Conservation (phyloP, 345 rosid genomes). For the Brassica juncea region DNA sequence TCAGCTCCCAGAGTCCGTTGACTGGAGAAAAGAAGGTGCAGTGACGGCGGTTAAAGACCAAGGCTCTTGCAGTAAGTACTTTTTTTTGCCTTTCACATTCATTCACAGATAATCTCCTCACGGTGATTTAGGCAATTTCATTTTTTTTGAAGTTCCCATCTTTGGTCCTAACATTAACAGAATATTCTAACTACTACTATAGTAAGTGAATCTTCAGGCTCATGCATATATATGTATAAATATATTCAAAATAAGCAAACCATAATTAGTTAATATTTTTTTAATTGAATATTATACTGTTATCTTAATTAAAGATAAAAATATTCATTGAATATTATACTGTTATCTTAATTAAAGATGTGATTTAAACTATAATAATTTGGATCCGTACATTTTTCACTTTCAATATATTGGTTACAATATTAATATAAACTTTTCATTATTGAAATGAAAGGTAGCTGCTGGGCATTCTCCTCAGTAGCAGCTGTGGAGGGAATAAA, state of each 20-base stretch:
- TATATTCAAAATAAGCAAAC: background rate
- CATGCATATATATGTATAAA: background rate
- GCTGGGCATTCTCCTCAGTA: constrained; percentile 40
- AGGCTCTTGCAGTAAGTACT: constrained; percentile 64
- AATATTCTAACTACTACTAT: background rate
- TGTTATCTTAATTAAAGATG: background rate
- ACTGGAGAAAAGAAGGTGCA: constrained; percentile 82
- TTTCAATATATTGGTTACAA: background rate
- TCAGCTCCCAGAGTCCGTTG: constrained; percentile 60
- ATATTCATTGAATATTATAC: background rate
- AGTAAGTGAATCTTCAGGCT: background rate
- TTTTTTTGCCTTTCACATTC: background rate
- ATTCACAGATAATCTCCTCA: background rate
- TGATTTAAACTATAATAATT: background rate
- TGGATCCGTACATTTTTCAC: background rate
- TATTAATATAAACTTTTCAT: background rate
- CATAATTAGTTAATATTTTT: background rate
- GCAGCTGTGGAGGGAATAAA: constrained; percentile 31
- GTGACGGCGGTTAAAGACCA: constrained; percentile 72
- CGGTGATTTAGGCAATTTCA: background rate
- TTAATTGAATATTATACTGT: background rate
- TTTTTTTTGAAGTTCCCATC: background rate
- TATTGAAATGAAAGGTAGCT: constrained; percentile 25
- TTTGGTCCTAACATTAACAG: background rate
- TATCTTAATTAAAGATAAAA: background rate